Percentiles rank a stretch among this genome's conserved stretches.
Evolutionary conservation across 2,329 filamentous ascomycete genomes (phyloP).

Genomic region (Davidsoniella eucalypti): DNA sequence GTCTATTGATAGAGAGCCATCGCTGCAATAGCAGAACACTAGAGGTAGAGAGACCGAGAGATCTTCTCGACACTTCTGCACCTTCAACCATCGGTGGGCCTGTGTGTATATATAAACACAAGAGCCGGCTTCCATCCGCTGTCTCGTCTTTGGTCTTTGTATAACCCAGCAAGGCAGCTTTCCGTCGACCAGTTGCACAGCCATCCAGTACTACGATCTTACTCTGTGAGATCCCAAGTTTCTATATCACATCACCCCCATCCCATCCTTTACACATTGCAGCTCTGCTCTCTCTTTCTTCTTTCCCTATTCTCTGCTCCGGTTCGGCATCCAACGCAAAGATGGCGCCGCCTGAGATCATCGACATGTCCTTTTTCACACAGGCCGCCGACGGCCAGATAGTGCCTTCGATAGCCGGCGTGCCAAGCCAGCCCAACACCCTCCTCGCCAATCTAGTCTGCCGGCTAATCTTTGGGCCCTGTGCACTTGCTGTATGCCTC

Average conservation of each 20-base stretch:
- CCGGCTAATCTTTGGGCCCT: slow-evolving; percentile 30
- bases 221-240: neutral
- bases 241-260: neutral
- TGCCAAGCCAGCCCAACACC: slow-evolving; percentile 13
- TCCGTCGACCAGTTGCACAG: neutral
- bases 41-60: too few species aligned
- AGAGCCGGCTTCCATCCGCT: neutral
- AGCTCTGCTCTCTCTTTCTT: neutral
- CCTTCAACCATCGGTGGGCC: too few species aligned
- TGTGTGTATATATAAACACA: too few species aligned
- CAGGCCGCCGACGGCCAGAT: neutral
- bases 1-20: too few species aligned
- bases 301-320: neutral
- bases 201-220: neutral
- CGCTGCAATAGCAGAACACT: too few species aligned
- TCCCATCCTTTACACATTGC: neutral
- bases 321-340: neutral
- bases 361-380: slow-evolving; percentile 9
- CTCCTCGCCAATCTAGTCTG: slow-evolving; percentile 30
- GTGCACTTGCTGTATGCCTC: slow-evolving; percentile 29
- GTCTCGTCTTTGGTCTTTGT: too few species aligned
- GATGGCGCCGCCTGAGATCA: slow-evolving; percentile 12
- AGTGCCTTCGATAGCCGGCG: slow-evolving; percentile 16
- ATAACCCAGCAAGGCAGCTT: too few species aligned
- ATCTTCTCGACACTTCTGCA: too few species aligned